Evolutionary conservation across 2,329 filamentous ascomycete species (phyloP), one percentile per base, ranked within the genome.

Genomic region (Raffaelea albimanens): DNA sequence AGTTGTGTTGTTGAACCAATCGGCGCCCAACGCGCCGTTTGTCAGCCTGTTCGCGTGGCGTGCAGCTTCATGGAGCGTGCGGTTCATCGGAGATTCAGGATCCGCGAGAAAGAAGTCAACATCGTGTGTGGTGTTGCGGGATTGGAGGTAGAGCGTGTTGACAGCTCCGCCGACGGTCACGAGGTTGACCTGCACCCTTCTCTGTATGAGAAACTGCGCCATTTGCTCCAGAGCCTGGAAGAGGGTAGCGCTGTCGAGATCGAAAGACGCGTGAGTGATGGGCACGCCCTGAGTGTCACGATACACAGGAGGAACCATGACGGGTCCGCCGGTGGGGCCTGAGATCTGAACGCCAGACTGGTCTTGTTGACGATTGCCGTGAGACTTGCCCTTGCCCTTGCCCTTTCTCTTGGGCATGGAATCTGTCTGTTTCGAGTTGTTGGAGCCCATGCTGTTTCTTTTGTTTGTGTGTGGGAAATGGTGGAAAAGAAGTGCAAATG

Each of bases 111-210:
- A 47, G 16, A 38, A 9, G 31, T 47, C 45, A 4, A 47, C 45
- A 19, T 43, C 40, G 33, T 43, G 45, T 2, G 45, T 43, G 11
- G n/a, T 42, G 3, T 13, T 20, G 18, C 45, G 45, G 25, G 40
- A 43, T 18, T 19, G 39, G 3, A 47, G 31, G 18, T 18, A 19
- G 21, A 47, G 39, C 4, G 40, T 47, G 31, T 39, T 47, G 19
- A 47, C 45, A 18, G 45, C 45, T 19, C 45, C 40, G 29, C 45
- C 40, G 4, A 47, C 45, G 1, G 40, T 20, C 3, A 43, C 20
- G 2, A 43, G 18, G 18, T 14, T 38, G 25, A 39, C 21, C 13
- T 34, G 22, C 29, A 22, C 21, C 16, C 13, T 2, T 2, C 21
- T 16, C 9, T 29, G 23, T 5, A 29, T 29, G 9, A 42, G 14